phyloP scores from a whole-genome alignment of 352 stramenopile genomes.

The Phytophthora colocasiae region DNA sequence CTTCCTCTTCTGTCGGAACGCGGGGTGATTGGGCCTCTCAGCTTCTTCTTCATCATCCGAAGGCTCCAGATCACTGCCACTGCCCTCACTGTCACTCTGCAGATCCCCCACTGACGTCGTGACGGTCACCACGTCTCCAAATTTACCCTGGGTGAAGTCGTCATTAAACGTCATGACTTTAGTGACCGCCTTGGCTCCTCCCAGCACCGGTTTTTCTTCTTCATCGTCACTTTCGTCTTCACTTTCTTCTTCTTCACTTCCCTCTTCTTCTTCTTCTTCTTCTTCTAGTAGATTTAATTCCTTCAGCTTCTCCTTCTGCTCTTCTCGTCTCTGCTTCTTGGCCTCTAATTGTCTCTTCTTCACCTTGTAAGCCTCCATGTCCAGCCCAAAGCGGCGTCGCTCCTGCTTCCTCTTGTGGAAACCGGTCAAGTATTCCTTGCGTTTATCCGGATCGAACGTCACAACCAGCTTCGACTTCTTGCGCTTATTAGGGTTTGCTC shows the following conservation, averaged over 20 bases:
- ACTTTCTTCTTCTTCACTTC: constrained; percentile 37
- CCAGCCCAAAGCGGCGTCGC: constrained; percentile 81
- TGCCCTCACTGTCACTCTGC: constrained; percentile 79
- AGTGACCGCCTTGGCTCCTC: constrained; percentile 45
- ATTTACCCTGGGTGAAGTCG: constrained; percentile 85
- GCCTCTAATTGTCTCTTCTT: constrained; percentile 84
- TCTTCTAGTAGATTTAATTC: constrained; percentile 65
- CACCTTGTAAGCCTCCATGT: constrained; percentile 92
- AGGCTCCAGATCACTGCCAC: constrained; percentile 67
- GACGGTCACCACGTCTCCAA: constrained; percentile 88
- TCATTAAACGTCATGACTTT: constrained; percentile 85
- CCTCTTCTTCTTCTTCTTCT: constrained; percentile 52
- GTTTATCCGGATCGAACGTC: constrained; percentile 89
- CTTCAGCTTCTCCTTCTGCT: constrained; percentile 78
- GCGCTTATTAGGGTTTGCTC: constrained; percentile 50
- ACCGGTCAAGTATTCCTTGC: constrained; percentile 86
- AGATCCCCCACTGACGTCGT: constrained; percentile 83
- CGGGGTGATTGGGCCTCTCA: constrained; percentile 29
- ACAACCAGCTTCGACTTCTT: constrained; percentile 91
- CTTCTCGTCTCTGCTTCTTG: constrained; percentile 83
- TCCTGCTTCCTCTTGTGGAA: constrained; percentile 91
- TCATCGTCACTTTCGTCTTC: constrained; percentile 41
- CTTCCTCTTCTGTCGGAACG: constrained; percentile 44
- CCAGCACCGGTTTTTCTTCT: constrained; percentile 36
- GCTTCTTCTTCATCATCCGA: constrained; percentile 55